Base-by-base conservation (phyloP, 345 rosid genomes). In the Aegle marmelos region DNA sequence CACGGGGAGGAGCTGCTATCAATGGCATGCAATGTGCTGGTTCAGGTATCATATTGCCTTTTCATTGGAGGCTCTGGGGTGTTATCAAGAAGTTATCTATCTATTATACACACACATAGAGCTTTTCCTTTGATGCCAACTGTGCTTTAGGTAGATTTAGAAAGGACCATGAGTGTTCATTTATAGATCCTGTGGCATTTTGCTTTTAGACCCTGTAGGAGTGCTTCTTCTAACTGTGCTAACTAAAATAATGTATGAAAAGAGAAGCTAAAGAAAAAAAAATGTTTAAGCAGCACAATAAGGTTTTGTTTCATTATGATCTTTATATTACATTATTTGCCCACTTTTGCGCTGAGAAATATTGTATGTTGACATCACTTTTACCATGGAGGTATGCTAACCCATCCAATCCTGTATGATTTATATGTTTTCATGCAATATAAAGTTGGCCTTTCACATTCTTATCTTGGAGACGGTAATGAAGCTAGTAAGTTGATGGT, bases 1-100 rank as follows among this genome's bases (percentile, higher is more conserved):
- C 90, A 91, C 72, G 98, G 99, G 33, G 98, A 92, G 86, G 99
- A 96, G 87, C 89, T 96, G 77, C 81, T 96, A 73, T 86, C 94
- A 78, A 84, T 91, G 83, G 85, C 84, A 7, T 87, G 92, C 91
- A 92, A 86, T 82, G 81, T 83, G 75, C 87, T 94, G 85, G 94
- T 96, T 86, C 97, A 94, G 98, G 99, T 96, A 88, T 77, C 59
- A 48, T 63, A 50, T 41, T 61, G 7, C 8, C 33, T 9, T n/a
- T 45, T 45, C 50, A 11, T 65, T 11, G 70, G 50, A 14, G 19
- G 25, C 41, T 64, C 50, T 45, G 31, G 14, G 67, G 62, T 58
- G 6, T 53, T 56, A 34, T 10, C 71, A 50, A 45, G 68, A 58
- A 62, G 65, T 62, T 45, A 4, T 41, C 34, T 1, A 21, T 48